Conservation (phyloP, 2,329 filamentous ascomycete species). For the Emericellopsis cladophorae region DNA sequence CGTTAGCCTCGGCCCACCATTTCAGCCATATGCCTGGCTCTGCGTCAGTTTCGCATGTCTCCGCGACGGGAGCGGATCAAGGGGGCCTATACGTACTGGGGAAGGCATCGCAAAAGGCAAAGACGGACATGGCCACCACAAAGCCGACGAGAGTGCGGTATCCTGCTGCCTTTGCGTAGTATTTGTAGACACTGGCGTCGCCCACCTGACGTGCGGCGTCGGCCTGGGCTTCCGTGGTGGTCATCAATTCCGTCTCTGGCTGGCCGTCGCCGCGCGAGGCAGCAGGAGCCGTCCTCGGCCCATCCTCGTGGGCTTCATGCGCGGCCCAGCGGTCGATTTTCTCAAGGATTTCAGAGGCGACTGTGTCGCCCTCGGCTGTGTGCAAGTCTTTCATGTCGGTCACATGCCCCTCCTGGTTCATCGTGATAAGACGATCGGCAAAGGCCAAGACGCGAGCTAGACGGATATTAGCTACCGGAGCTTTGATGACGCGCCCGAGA, state of each 20-base stretch:
- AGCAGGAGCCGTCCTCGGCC: no score
- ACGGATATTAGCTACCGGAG: constrained; percentile 11
- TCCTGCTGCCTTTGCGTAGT: background rate
- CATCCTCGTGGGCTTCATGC: no score
- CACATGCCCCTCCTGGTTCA: constrained; percentile 22
- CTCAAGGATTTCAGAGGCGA: no score
- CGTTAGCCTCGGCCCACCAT: constrained; percentile 6
- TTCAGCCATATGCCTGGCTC: constrained; percentile 5
- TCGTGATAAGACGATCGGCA: constrained; percentile 33
- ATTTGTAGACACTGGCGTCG: background rate
- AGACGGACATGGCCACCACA: background rate
- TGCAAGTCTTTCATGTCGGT: background rate
- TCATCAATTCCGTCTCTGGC: constrained; percentile 3
- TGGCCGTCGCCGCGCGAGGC: background rate
- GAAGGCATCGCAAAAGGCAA: constrained; percentile 9
- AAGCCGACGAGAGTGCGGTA: background rate
- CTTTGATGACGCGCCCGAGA: no score
- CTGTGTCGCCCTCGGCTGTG: no score
- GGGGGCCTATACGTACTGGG: constrained; percentile 4
- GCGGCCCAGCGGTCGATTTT: no score
- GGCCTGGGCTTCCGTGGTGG: background rate
- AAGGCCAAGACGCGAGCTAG: constrained; percentile 16
- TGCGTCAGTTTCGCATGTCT: constrained; percentile 3
- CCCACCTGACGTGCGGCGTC: background rate
- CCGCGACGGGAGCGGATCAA: no score